A percentile compares a stretch with the other conserved stretches of the same genome.
These are phyloP conservation scores for Alternaria brassicae DNA, from an alignment of 2,329 filamentous ascomycete genomes.

Conservation along the genomic window DNA sequence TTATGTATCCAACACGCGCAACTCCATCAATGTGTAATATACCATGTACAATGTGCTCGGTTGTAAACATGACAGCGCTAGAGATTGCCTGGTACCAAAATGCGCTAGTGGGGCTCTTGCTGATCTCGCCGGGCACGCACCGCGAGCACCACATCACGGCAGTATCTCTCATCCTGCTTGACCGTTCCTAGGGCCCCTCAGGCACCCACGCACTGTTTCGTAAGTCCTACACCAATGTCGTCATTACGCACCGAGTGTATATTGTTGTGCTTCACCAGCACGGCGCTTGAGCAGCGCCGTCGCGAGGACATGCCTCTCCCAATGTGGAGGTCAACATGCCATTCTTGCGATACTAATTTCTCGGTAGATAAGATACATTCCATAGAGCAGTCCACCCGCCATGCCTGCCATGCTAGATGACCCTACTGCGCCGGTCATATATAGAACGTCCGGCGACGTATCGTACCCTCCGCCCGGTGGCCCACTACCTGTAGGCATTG, in stretches of 20 bases:
- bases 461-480: slow-evolving; percentile 70
- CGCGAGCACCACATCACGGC: slow-evolving; percentile 30
- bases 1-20: not conserved
- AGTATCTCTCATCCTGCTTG: slow-evolving; percentile 34
- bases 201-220: slow-evolving; percentile 15
- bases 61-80: not conserved
- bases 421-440: slow-evolving; percentile 72
- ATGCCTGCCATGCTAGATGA: slow-evolving; percentile 85
- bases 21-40: not conserved
- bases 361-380: not conserved
- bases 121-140: slow-evolving; percentile 7
- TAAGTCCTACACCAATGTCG: slow-evolving; percentile 20
- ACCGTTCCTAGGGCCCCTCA: slow-evolving; percentile 16
- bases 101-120: not conserved
- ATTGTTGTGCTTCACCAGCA: not conserved
- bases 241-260: not conserved
- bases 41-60: not conserved
- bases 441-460: slow-evolving; percentile 70
- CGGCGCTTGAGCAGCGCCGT: not conserved
- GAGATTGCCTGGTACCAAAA: not conserved
- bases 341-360: slow-evolving; percentile 12
- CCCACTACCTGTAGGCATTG: slow-evolving; percentile 71
- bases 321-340: slow-evolving; percentile 7
- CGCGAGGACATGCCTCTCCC: slow-evolving; percentile 1
- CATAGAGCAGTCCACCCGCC: slow-evolving; percentile 32